These are phyloP conservation scores for Colletotrichum cuscutae DNA, from an alignment of 2,329 filamentous ascomycete genomes.

Conservation along the genomic window DNA sequence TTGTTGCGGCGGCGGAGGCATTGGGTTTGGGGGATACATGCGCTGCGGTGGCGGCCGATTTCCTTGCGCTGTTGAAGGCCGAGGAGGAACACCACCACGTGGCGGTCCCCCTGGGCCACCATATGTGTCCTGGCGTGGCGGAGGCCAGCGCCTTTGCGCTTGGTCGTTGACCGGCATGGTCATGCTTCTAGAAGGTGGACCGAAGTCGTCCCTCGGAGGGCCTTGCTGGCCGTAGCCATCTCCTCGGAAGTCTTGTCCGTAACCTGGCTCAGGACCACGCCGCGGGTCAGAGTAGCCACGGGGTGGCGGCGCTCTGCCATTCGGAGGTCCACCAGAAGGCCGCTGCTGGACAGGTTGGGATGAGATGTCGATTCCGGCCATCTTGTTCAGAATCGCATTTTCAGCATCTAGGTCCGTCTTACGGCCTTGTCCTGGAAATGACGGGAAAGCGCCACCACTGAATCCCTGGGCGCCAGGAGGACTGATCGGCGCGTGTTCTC, in stretches of 20 bases:
- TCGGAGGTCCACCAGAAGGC: slow-evolving; percentile 14
- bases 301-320: slow-evolving; percentile 44
- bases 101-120: slow-evolving; percentile 43
- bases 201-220: slow-evolving; percentile 55
- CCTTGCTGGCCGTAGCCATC: slow-evolving; percentile 47
- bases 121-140: slow-evolving; percentile 52
- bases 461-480: slow-evolving; percentile 42
- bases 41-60: slow-evolving; percentile 64
- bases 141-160: slow-evolving; percentile 49
- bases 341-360: slow-evolving; percentile 38
- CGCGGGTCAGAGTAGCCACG: slow-evolving; percentile 43
- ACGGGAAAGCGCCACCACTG: slow-evolving; percentile 49
- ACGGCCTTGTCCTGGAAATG: slow-evolving; percentile 53
- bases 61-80: slow-evolving; percentile 66
- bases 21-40: slow-evolving; percentile 58
- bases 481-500: slow-evolving; percentile 43
- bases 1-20: slow-evolving; percentile 42
- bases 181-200: slow-evolving; percentile 66
- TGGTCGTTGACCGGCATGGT: slow-evolving; percentile 67
- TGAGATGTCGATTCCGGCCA: slow-evolving; percentile 53
- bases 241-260: slow-evolving; percentile 49
- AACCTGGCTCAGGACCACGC: slow-evolving; percentile 42
- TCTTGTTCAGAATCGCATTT: slow-evolving; percentile 51
- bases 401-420: slow-evolving; percentile 54
- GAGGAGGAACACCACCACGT: slow-evolving; percentile 58